Evolutionary conservation across 768 basidiomycete genomes (phyloP), one percentile per base, ranked within the genome.

Genomic region (Strobilomyces dryophilus): DNA sequence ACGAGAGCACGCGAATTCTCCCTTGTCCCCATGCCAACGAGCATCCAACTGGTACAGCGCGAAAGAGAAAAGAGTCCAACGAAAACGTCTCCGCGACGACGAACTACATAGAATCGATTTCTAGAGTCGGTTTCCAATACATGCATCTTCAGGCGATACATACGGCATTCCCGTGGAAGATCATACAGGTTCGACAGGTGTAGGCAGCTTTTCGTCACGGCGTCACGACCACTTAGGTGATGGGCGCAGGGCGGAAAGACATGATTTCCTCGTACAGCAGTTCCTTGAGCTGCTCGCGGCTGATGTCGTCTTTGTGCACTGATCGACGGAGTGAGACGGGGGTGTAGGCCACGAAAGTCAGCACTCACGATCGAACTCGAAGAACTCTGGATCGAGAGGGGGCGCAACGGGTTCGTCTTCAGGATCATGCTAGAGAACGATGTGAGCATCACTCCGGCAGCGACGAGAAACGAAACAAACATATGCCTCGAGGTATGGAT

Each of bases 291-390:
- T 97, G 92, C 68, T 98, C 95, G 27, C 92, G 82, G 66, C 87
- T 91, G 74, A 97, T 93, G 57, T 92, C 91, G 60, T 97, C 95
- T 77, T 98, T 95, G 77, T 94, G 89, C 59, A 92, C 89, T 91
- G 27, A 24, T 4, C 14, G 9, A 44, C 32, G 39, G 42, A 49
- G 46, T 56, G 29, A 51, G 12, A 27, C 36, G 26, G 4, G 14
- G 42, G 12, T 20, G 20, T 8, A 10, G 8, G 17, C n/a, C n/a
- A n/a, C 8, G 29, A 41, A 47, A 14, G 6, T 0, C 15, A 15
- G 49, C 5, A 79, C 88, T 73, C 59, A 91, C 89, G 73, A 70
- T 99, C 97, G 68, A 98, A 98, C 65, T 95, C 93, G 71, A 99
- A 99, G 78, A 98, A 99, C 60, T 89, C 87, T 5, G 93, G 88